phyloP scores from a whole-genome alignment of 805 yeast genomes.

The Ogataea salicorniae region DNA sequence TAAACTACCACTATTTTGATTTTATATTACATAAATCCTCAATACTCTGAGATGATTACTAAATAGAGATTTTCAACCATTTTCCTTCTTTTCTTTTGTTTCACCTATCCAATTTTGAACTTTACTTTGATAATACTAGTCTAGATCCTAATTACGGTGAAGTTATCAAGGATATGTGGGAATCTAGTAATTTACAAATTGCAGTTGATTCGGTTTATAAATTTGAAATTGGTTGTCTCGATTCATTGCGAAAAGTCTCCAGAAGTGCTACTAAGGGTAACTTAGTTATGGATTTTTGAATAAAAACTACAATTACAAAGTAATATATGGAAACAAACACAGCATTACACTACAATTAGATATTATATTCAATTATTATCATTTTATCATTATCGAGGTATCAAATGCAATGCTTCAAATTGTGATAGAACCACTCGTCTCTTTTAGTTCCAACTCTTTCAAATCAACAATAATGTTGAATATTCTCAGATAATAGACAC shows the following conservation, averaged over 20 bases:
- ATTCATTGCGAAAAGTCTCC: slow-evolving; percentile 41
- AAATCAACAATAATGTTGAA: slow-evolving; percentile 19
- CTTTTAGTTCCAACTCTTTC: slow-evolving; percentile 11
- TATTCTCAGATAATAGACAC: slow-evolving; percentile 15
- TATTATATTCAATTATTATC: background rate
- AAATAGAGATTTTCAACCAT: too few relatives aligned
- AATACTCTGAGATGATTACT: slow-evolving; percentile 8
- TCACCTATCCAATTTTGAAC: too few relatives aligned
- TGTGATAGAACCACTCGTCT: slow-evolving; percentile 22
- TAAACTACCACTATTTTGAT: too few relatives aligned
- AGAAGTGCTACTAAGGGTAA: slow-evolving; percentile 56
- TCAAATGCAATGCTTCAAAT: slow-evolving; percentile 7
- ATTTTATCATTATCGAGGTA: background rate
- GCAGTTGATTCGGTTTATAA: slow-evolving; percentile 44
- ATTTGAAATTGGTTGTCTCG: slow-evolving; percentile 31
- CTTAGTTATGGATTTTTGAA: slow-evolving; percentile 34
- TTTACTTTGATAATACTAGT: background rate
- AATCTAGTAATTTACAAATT: slow-evolving; percentile 38
- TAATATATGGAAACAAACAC: background rate
- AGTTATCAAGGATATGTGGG: slow-evolving; percentile 41
- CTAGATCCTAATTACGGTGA: background rate
- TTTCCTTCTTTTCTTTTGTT: too few relatives aligned
- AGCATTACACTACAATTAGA: background rate
- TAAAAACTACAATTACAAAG: background rate
- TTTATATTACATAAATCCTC: slow-evolving; percentile 25